phyloP scores from a whole-genome alignment of 2,329 filamentous ascomycete species.

The Colletotrichum karsti region DNA sequence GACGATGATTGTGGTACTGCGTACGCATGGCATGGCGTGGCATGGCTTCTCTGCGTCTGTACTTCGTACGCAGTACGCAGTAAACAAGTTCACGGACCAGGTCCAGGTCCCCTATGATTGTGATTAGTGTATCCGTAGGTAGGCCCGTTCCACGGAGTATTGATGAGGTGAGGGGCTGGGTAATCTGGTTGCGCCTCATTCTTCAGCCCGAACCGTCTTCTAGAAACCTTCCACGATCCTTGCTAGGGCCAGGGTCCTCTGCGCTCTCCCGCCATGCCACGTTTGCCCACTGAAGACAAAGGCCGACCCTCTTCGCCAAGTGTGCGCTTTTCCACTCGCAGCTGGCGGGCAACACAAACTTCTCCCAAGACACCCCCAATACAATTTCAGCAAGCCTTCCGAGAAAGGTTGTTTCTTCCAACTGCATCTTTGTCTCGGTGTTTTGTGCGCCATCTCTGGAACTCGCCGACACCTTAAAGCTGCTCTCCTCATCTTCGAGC shows the following conservation, averaged over 20 bases:
- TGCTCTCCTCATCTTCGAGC: neutral
- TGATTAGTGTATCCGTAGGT: constrained; percentile 14
- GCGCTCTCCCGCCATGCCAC: constrained; percentile 19
- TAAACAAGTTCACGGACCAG: constrained; percentile 6
- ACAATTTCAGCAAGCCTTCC: neutral
- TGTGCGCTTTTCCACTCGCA: neutral
- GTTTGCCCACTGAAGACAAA: constrained; percentile 4
- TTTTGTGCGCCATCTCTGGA: constrained; percentile 1
- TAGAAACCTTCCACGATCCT: constrained; percentile 27
- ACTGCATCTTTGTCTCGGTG: neutral
- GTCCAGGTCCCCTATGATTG: constrained; percentile 1
- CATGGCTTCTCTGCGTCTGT: neutral
- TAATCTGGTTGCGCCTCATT: constrained; percentile 13
- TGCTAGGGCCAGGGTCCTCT: constrained; percentile 22
- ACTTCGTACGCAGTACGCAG: neutral
- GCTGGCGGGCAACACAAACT: neutral
- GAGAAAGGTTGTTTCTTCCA: neutral
- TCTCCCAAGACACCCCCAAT: neutral
- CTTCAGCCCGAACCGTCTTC: constrained; percentile 26
- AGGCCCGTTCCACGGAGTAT: neutral
- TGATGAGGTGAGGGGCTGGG: constrained; percentile 4
- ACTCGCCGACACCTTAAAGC: neutral
- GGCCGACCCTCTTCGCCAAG: neutral
- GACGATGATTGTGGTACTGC: neutral
- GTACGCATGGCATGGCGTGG: constrained; percentile 4